Evolutionary conservation across 1,139 yeast species (phyloP).

Genomic region (Debaryomyces psychrophilus): DNA sequence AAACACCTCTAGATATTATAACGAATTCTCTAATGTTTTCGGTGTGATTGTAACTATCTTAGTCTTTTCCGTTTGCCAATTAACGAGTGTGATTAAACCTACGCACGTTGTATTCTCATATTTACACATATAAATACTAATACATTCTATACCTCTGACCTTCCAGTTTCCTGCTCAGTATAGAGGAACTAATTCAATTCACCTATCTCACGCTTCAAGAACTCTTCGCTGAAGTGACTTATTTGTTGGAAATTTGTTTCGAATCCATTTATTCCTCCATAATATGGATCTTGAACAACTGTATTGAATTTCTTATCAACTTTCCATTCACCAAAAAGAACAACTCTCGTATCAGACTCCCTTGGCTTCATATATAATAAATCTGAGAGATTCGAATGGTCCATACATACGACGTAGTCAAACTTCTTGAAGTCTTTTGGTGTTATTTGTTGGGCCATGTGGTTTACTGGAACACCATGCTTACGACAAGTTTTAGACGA

Average conservation of each 20-base stretch:
- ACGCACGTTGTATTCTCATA: slow-evolving; percentile 4
- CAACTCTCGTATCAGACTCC: slow-evolving; percentile 51
- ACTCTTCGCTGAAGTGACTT: slow-evolving; percentile 69
- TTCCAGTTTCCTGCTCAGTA: neutral
- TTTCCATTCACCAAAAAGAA: slow-evolving; percentile 78
- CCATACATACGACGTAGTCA: slow-evolving; percentile 90
- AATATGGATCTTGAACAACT: slow-evolving; percentile 87
- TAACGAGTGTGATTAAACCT: slow-evolving; percentile 1
- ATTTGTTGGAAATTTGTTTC: slow-evolving; percentile 78
- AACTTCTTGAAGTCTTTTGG: slow-evolving; percentile 63
- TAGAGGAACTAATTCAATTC: neutral
- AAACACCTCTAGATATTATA: slow-evolving; percentile 7
- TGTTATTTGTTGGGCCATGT: slow-evolving; percentile 71
- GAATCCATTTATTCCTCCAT: slow-evolving; percentile 84
- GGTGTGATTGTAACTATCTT: slow-evolving; percentile 28
- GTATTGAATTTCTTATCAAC: slow-evolving; percentile 51
- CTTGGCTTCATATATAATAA: slow-evolving; percentile 63
- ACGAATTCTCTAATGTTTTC: slow-evolving; percentile 32
- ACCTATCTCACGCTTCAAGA: slow-evolving; percentile 53
- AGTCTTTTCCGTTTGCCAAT: slow-evolving; percentile 4
- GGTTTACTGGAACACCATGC: slow-evolving; percentile 76
- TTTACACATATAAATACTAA: slow-evolving; percentile 6
- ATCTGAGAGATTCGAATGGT: slow-evolving; percentile 63
- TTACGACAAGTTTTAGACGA: slow-evolving; percentile 68
- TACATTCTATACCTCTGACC: neutral